phyloP scores from a whole-genome alignment of 163 green algal species.

The Scenedesmus sp. region DNA sequence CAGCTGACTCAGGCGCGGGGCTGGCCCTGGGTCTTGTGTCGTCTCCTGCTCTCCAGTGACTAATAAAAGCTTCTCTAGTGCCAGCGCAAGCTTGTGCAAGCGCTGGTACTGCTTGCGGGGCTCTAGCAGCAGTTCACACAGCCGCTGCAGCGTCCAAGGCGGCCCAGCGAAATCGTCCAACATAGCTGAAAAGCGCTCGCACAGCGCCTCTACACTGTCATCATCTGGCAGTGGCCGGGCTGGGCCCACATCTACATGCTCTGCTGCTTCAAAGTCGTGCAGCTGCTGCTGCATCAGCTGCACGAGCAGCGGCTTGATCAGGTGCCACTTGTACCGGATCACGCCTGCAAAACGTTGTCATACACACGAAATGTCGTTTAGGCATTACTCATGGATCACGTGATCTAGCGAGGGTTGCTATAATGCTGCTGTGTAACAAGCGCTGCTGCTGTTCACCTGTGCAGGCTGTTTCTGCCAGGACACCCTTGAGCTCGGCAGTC shows the following conservation, averaged over 20 bases:
- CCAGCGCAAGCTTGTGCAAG: conserved; percentile 78
- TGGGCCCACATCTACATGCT: conserved; percentile 48
- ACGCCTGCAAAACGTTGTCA: background rate
- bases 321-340: conserved; percentile 71
- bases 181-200: conserved; percentile 59
- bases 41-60: conserved; percentile 70
- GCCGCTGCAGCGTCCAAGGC: conserved; percentile 88
- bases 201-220: conserved; percentile 29
- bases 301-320: conserved; percentile 72
- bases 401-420: background rate
- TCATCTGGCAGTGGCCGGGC: conserved; percentile 47
- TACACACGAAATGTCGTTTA: background rate
- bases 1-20: conserved; percentile 62
- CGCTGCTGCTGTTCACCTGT: conserved; percentile 45
- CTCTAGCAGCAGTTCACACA: conserved; percentile 88
- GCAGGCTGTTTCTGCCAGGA: conserved; percentile 77
- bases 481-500: conserved; percentile 62
- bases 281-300: conserved; percentile 65
- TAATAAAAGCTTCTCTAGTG: conserved; percentile 80
- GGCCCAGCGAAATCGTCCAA: conserved; percentile 65
- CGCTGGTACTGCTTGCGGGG: conserved; percentile 83
- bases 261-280: conserved; percentile 51
- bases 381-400: background rate
- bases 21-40: conserved; percentile 33
- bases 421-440: background rate